A percentile compares a stretch with the other conserved stretches of the same genome.
Conservation (phyloP, 2,329 filamentous ascomycete genomes). For the Claviceps fusiformis region DNA sequence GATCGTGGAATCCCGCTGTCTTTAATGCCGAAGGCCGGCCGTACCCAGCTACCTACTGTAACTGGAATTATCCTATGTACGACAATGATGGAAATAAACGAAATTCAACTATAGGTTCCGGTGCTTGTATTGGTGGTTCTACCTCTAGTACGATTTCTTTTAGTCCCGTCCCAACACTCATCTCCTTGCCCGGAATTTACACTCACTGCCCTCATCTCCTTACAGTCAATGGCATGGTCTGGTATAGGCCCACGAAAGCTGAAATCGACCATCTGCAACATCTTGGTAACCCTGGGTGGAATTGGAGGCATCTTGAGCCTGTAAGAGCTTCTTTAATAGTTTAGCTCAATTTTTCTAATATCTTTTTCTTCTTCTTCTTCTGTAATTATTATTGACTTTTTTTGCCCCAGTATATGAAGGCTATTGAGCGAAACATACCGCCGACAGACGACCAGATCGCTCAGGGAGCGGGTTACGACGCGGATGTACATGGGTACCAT, state of each 20-base stretch:
- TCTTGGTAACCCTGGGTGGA: slow-evolving; percentile 16
- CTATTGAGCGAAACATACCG: slow-evolving; percentile 11
- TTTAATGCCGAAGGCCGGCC: slow-evolving; percentile 7
- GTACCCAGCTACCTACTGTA: slow-evolving; percentile 10
- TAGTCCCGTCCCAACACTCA: neutral
- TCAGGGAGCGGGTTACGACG: slow-evolving; percentile 10
- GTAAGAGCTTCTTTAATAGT: slow-evolving; percentile 1
- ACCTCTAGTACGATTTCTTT: slow-evolving; percentile 11
- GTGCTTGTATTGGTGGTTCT: slow-evolving; percentile 14
- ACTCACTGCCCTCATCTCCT: neutral
- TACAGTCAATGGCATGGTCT: slow-evolving; percentile 14
- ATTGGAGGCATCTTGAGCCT: slow-evolving; percentile 19
- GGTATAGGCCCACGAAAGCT: slow-evolving; percentile 11
- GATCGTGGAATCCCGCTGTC: slow-evolving; percentile 10
- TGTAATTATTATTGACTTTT: too few relatives aligned
- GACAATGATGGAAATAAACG: slow-evolving; percentile 9
- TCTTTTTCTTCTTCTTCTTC: neutral
- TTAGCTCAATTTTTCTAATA: neutral
- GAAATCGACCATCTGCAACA: slow-evolving; percentile 12
- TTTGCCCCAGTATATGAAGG: slow-evolving; percentile 5
- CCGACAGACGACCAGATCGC: slow-evolving; percentile 8
- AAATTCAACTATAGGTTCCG: slow-evolving; percentile 8
- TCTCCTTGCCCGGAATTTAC: neutral
- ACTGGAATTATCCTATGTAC: slow-evolving; percentile 11
- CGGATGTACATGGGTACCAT: slow-evolving; percentile 17